Percentiles rank a stretch among this genome's conserved stretches.
phyloP scores from a whole-genome alignment of 805 yeast species.

The Candida tibetensis region DNA sequence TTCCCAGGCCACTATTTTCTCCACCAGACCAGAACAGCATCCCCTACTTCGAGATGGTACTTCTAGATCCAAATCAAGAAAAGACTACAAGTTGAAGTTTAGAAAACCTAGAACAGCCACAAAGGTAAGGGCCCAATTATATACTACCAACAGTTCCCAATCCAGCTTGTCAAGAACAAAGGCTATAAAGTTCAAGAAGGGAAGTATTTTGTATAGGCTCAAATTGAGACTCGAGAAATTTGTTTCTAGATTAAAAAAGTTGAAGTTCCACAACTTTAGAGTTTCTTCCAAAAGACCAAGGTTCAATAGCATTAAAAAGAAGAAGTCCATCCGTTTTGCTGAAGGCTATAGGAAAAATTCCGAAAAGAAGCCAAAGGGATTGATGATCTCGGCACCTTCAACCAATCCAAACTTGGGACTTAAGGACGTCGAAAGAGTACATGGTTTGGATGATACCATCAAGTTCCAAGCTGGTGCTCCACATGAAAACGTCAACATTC shows the following conservation, averaged over 20 bases:
- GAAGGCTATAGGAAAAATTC: neutral
- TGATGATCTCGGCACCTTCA: constrained; percentile 27
- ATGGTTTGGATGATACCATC: constrained; percentile 19
- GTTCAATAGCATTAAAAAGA: constrained; percentile 1
- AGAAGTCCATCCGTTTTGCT: constrained; percentile 1
- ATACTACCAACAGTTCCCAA: constrained; percentile 2
- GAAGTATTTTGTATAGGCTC: constrained; percentile 32
- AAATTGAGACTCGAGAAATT: constrained; percentile 25
- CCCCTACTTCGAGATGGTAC: neutral
- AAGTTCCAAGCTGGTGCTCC: constrained; percentile 26
- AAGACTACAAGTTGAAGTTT: neutral
- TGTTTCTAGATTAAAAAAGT: constrained; percentile 19
- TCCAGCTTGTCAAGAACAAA: constrained; percentile 21
- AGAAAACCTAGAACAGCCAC: neutral
- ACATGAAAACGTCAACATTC: constrained; percentile 13
- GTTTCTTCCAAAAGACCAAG: constrained; percentile 24
- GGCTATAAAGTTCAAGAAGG: constrained; percentile 35
- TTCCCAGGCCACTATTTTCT: constrained; percentile 44
- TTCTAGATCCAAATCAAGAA: neutral
- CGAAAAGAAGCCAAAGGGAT: neutral
- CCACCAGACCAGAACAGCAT: constrained; percentile 29
- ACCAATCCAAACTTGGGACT: constrained; percentile 32
- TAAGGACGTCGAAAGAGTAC: constrained; percentile 14
- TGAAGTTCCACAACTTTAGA: constrained; percentile 20
- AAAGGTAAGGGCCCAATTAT: constrained; percentile 2